Conservation (phyloP, 768 basidiomycete genomes). For the Asterophora lycoperdoides region DNA sequence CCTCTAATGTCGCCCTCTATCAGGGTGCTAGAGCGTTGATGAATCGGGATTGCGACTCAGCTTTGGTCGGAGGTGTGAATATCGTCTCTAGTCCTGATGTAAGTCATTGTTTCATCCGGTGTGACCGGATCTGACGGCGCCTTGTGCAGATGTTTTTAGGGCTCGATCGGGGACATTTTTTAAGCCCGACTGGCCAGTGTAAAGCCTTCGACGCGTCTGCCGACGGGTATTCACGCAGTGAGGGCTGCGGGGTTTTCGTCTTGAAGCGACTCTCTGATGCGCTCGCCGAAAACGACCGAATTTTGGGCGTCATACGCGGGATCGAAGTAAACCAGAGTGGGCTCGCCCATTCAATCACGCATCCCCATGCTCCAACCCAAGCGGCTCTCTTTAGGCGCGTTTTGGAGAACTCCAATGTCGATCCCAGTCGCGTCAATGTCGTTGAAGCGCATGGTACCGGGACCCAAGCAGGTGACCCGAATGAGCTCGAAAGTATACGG, state of each 20-base stretch:
- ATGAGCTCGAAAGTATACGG: slow-evolving; percentile 61
- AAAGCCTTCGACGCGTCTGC: slow-evolving; percentile 68
- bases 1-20: slow-evolving; percentile 63
- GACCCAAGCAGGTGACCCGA: slow-evolving; percentile 65
- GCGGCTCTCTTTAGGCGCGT: slow-evolving; percentile 47
- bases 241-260: slow-evolving; percentile 69
- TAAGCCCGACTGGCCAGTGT: slow-evolving; percentile 63
- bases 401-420: slow-evolving; percentile 40
- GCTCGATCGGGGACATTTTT: slow-evolving; percentile 63
- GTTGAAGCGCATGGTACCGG: slow-evolving; percentile 77
- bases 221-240: slow-evolving; percentile 68
- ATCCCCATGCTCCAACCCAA: slow-evolving; percentile 65
- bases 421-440: slow-evolving; percentile 47
- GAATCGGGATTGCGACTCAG: slow-evolving; percentile 61
- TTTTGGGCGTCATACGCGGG: slow-evolving; percentile 66
- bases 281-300: slow-evolving; percentile 58
- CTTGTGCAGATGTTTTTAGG: slow-evolving; percentile 61
- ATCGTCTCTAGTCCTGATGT: slow-evolving; percentile 69
- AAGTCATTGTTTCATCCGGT: slow-evolving; percentile 21
- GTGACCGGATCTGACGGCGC: background rate
- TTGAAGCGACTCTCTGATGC: slow-evolving; percentile 70
- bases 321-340: slow-evolving; percentile 73
- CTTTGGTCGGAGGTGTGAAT: slow-evolving; percentile 74
- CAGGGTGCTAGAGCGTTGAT: slow-evolving; percentile 64
- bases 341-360: slow-evolving; percentile 62